Evolutionary conservation across 2,329 filamentous ascomycete genomes (phyloP).

Genomic region (Nannizziopsis barbatae): DNA sequence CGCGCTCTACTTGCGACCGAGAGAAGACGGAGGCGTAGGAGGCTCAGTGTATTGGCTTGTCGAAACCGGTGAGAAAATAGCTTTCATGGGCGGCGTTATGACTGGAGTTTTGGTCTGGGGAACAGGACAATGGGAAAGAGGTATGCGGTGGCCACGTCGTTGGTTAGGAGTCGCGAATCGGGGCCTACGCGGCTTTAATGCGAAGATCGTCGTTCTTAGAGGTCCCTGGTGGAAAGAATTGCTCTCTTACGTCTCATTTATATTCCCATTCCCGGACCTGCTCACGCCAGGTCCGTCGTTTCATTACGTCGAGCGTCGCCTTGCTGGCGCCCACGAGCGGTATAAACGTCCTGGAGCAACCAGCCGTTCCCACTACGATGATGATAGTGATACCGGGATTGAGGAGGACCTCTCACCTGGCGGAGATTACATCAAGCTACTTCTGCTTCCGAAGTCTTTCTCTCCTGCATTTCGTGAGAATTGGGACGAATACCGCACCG

Average conservation of each 20-base stretch:
- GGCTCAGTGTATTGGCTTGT: constrained; percentile 95
- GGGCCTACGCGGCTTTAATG: constrained; percentile 83
- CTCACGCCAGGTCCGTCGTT: constrained; percentile 54
- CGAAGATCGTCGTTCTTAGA: constrained; percentile 83
- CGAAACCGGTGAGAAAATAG: constrained; percentile 80
- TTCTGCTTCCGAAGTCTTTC: constrained; percentile 88
- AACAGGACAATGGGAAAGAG: constrained; percentile 91
- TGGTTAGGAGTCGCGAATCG: constrained; percentile 87
- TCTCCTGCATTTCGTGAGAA: constrained; percentile 90
- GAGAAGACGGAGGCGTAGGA: constrained; percentile 87
- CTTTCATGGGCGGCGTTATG: constrained; percentile 79
- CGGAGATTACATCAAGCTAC: constrained; percentile 81
- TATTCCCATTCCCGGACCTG: constrained; percentile 64
- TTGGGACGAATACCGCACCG: constrained; percentile 86
- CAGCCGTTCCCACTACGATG: constrained; percentile 8
- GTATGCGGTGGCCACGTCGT: constrained; percentile 82
- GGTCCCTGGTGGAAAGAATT: constrained; percentile 72
- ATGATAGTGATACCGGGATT: constrained; percentile 34
- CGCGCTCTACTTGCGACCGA: constrained; percentile 84
- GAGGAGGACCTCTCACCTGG: constrained; percentile 86
- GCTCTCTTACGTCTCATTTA: constrained; percentile 59
- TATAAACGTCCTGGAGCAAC: constrained; percentile 5
- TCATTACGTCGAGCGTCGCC: constrained; percentile 58
- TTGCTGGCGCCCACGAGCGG: constrained; percentile 15
- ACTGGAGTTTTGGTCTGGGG: constrained; percentile 82